phyloP scores from a whole-genome alignment of 805 yeast genomes.

The Clavispora fructus region DNA sequence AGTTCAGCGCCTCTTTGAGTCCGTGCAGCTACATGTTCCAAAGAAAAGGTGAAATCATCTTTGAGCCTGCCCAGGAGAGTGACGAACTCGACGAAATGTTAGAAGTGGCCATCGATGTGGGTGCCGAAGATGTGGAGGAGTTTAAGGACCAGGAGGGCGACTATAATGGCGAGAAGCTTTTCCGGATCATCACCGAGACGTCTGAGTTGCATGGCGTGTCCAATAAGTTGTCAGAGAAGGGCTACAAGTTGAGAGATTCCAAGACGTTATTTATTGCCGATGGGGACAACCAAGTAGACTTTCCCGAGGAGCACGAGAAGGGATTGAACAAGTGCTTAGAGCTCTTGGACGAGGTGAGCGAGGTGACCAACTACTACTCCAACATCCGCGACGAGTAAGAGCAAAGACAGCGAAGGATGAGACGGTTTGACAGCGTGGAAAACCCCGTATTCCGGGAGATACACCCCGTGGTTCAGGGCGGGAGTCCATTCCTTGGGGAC shows the following conservation, averaged over 20 bases:
- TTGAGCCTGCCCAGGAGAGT: conserved; percentile 35
- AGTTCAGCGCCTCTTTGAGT: conserved; percentile 62
- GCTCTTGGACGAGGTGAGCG: conserved; percentile 72
- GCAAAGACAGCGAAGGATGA: neutral
- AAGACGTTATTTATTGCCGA: conserved; percentile 66
- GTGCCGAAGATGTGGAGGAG: conserved; percentile 74
- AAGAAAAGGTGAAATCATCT: conserved; percentile 64
- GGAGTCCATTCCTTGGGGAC: neutral
- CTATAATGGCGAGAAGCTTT: conserved; percentile 28
- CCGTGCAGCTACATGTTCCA: conserved; percentile 79
- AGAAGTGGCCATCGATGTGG: conserved; percentile 70
- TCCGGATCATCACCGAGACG: conserved; percentile 58
- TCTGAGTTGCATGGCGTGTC: conserved; percentile 59
- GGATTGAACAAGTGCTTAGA: conserved; percentile 53
- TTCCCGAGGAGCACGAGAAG: conserved; percentile 47
- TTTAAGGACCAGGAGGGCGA: conserved; percentile 38
- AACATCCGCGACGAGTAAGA: conserved; percentile 43
- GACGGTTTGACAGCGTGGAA: neutral
- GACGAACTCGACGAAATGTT: conserved; percentile 59
- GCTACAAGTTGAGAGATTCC: conserved; percentile 62
- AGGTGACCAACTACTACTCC: conserved; percentile 74
- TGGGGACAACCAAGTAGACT: conserved; percentile 51
- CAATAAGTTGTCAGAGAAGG: conserved; percentile 44
- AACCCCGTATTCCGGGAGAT: too few relatives aligned
- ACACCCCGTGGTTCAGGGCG: neutral